phyloP scores from a whole-genome alignment of 176 grass and related monocot species.

The Oropetium thomaeum region DNA sequence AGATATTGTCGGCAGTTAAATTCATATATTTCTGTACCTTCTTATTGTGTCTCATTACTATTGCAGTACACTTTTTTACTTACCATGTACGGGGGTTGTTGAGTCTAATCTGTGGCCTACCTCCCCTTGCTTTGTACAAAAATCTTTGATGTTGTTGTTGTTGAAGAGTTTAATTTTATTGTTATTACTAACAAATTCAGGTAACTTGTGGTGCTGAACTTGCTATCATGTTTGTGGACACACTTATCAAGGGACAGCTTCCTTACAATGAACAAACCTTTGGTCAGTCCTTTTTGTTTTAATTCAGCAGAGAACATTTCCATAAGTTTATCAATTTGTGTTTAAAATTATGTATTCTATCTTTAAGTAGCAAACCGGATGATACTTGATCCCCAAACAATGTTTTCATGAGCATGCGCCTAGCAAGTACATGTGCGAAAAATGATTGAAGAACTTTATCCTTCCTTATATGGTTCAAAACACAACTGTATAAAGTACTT shows the following conservation, averaged over 20 bases:
- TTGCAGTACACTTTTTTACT: too few species aligned
- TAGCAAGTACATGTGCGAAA: neutral
- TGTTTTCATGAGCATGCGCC: conserved; percentile 3
- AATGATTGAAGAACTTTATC: neutral
- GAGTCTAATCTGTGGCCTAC: neutral
- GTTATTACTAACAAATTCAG: conserved; percentile 52
- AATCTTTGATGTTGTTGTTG: conserved; percentile 16
- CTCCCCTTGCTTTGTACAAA: neutral
- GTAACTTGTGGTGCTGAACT: conserved; percentile 88
- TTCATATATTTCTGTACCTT: conserved; percentile 1
- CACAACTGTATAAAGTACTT: conserved; percentile 12
- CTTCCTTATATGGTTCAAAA: conserved; percentile 17
- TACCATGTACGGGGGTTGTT: neutral
- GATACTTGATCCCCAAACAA: neutral
- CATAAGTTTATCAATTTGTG: neutral
- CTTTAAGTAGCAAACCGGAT: neutral
- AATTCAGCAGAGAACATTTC: neutral
- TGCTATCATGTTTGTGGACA: conserved; percentile 65
- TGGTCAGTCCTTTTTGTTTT: conserved; percentile 53
- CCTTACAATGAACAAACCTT: conserved; percentile 67
- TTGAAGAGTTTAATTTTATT: conserved; percentile 3
- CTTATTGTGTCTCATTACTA: neutral
- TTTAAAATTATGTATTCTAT: neutral
- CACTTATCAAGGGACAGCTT: conserved; percentile 57
- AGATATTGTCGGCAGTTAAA: neutral